Conservation (phyloP, 1,284 basidiomycete genomes). For the Fomitiporia mediterranea region DNA sequence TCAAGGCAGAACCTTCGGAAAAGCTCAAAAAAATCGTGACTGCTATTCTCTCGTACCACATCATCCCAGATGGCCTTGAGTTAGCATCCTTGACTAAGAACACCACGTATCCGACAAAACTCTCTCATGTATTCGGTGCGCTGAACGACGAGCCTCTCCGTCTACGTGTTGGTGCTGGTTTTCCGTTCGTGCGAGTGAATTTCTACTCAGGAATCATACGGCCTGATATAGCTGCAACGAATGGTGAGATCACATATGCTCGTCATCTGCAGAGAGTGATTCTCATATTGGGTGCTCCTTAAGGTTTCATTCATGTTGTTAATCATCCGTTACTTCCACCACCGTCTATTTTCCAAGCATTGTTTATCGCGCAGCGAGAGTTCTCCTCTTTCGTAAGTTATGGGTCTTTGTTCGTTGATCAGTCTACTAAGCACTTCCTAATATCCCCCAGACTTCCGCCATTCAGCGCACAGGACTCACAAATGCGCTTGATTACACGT, state of each 20-base stretch:
- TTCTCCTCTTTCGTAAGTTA: slow-evolving; percentile 51
- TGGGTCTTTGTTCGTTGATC: slow-evolving; percentile 6
- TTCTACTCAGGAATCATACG: slow-evolving; percentile 47
- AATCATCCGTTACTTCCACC: slow-evolving; percentile 60
- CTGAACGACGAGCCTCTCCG: slow-evolving; percentile 52
- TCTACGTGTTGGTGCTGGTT: slow-evolving; percentile 41
- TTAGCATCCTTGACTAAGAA: slow-evolving; percentile 47
- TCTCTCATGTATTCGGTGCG: slow-evolving; percentile 47
- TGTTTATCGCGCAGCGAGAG: slow-evolving; percentile 49
- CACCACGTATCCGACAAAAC: slow-evolving; percentile 53
- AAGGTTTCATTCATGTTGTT: slow-evolving; percentile 57
- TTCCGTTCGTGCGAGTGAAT: slow-evolving; percentile 47
- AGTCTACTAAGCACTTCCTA: not conserved
- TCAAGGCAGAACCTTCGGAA: slow-evolving; percentile 45
- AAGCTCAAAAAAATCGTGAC: slow-evolving; percentile 50
- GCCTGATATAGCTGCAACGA: slow-evolving; percentile 47
- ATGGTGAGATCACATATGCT: slow-evolving; percentile 37
- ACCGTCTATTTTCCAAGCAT: slow-evolving; percentile 52
- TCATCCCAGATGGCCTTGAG: slow-evolving; percentile 44
- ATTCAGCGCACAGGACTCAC: slow-evolving; percentile 51
- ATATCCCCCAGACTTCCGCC: slow-evolving; percentile 46
- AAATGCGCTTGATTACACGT: slow-evolving; percentile 43
- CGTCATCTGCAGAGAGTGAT: not conserved
- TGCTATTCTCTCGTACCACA: slow-evolving; percentile 59
- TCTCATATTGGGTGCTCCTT: not conserved